Percentiles rank a stretch among this genome's conserved stretches.
Evolutionary conservation across 352 stramenopile species (phyloP).

Genomic region (Phytophthora vignae): DNA sequence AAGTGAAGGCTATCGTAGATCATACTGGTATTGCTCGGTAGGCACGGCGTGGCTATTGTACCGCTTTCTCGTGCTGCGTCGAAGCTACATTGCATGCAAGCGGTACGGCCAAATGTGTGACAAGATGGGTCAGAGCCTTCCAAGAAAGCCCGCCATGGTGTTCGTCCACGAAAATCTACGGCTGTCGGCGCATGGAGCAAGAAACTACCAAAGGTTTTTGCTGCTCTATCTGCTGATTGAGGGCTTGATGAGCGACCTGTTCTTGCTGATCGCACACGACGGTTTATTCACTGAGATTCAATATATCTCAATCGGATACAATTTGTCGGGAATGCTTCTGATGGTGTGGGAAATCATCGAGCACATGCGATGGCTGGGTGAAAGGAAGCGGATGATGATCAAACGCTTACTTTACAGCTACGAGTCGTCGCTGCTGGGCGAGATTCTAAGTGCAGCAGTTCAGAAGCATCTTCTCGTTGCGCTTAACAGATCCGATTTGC

Average conservation of each 20-base stretch:
- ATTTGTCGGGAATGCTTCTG: constrained; percentile 28
- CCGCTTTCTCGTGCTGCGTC: constrained; percentile 7
- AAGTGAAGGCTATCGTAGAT: constrained; percentile 5
- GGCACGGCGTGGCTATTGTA: constrained; percentile 10
- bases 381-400: constrained; percentile 2
- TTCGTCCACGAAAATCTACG: constrained; percentile 26
- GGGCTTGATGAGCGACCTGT: constrained; percentile 38
- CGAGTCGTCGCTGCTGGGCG: constrained; percentile 26
- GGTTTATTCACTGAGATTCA: constrained; percentile 23
- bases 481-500: constrained; percentile 22
- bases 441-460: constrained; percentile 23
- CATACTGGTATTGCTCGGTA: constrained; percentile 17
- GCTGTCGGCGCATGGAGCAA: constrained; percentile 10
- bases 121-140: background rate
- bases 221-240: constrained; percentile 33
- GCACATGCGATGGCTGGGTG: constrained; percentile 14
- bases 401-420: constrained; percentile 34
- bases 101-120: constrained; percentile 11
- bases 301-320: constrained; percentile 38
- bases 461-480: constrained; percentile 19
- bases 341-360: constrained; percentile 35
- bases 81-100: constrained; percentile 15
- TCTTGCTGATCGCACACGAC: constrained; percentile 29
- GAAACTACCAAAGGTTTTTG: constrained; percentile 21
- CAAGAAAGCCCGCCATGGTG: constrained; percentile 10